Conservation (phyloP, 2,329 filamentous ascomycete species). For the Simplicillium sp. region DNA sequence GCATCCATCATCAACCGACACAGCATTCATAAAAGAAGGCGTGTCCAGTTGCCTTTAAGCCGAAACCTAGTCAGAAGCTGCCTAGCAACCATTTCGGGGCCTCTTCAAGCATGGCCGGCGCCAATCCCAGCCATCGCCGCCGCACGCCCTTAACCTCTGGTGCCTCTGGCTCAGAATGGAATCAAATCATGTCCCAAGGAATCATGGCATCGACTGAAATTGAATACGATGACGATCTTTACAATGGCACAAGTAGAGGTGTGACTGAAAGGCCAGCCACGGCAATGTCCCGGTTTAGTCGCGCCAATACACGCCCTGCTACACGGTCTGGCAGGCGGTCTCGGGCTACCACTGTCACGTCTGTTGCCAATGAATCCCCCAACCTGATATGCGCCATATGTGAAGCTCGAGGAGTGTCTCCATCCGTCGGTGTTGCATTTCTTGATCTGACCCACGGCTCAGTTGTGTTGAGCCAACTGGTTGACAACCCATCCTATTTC, state of each 20-base stretch:
- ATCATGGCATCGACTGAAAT: no score
- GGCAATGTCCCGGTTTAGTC: no score
- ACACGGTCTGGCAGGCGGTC: constrained; percentile 36
- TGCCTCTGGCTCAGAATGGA: no score
- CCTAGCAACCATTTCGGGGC: constrained; percentile 10
- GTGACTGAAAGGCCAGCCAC: no score
- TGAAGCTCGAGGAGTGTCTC: constrained; percentile 79
- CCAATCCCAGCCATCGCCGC: no score
- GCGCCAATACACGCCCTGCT: constrained; percentile 19
- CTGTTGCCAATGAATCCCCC: constrained; percentile 41
- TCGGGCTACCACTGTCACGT: constrained; percentile 23
- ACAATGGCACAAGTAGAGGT: no score
- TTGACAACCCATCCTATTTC: constrained; percentile 86
- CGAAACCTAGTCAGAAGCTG: constrained; percentile 11
- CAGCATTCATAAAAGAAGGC: not conserved
- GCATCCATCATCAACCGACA: not conserved
- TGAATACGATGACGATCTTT: no score
- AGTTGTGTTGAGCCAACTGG: constrained; percentile 79
- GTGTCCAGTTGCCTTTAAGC: not conserved
- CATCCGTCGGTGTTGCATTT: constrained; percentile 77
- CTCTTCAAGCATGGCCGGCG: no score
- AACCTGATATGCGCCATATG: constrained; percentile 81
- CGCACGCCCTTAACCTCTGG: no score
- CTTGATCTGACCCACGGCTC: constrained; percentile 81
- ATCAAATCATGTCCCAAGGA: no score